Conservation (phyloP, 2,329 filamentous ascomycete genomes). For the Cladosporium sp. region DNA sequence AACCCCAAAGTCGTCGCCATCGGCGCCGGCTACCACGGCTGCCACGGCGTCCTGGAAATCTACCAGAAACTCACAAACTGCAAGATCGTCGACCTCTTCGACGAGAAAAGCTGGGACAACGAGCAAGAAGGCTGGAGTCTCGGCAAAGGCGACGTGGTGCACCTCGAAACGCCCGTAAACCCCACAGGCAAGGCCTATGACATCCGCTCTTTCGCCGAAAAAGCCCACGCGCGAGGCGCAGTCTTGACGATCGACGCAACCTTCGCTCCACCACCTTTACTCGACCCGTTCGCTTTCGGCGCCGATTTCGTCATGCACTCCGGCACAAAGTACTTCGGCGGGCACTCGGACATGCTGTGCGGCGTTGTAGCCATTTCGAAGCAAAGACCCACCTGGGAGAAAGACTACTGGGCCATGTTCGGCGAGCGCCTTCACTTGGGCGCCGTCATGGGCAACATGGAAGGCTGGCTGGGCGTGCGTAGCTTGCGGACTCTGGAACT, state of each 20-base stretch:
- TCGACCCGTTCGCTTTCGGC: constrained; percentile 76
- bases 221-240: constrained; percentile 68
- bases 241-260: constrained; percentile 82
- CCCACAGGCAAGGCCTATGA: constrained; percentile 77
- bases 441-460: constrained; percentile 79
- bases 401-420: constrained; percentile 49
- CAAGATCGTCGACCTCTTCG: constrained; percentile 61
- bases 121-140: constrained; percentile 63
- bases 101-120: constrained; percentile 33
- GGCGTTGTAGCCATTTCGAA: constrained; percentile 68
- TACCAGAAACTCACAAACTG: constrained; percentile 72
- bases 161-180: constrained; percentile 91
- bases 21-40: constrained; percentile 85
- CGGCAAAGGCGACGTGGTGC: constrained; percentile 73
- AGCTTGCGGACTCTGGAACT: constrained; percentile 82
- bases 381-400: constrained; percentile 46
- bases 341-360: constrained; percentile 89
- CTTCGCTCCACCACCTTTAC: constrained; percentile 84
- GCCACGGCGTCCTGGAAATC: constrained; percentile 75
- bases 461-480: constrained; percentile 86
- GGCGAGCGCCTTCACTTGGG: constrained; percentile 73
- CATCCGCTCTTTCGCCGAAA: constrained; percentile 64
- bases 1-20: constrained; percentile 82
- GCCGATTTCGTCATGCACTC: constrained; percentile 88
- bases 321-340: constrained; percentile 94